A percentile compares a stretch with the other conserved stretches of the same genome.
Conservation (phyloP, 83 land plant species). For the Picea abies region DNA sequence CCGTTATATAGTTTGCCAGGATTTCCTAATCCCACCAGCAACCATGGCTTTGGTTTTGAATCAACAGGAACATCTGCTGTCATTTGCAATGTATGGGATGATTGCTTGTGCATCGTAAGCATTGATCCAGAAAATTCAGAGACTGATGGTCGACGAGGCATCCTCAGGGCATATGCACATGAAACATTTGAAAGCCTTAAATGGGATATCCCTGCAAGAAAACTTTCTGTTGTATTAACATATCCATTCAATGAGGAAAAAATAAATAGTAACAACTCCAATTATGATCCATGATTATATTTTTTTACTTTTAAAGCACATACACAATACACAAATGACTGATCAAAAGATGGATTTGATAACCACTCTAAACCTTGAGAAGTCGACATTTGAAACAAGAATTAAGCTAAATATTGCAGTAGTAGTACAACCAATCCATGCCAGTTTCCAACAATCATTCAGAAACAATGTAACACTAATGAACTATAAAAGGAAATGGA, state of each 20-base stretch:
- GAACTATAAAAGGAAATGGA: not conserved
- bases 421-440: too few relatives aligned
- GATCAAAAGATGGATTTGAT: not conserved
- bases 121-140: slow-evolving; percentile 3
- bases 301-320: not conserved
- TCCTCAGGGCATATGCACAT: not conserved
- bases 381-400: not conserved
- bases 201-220: not conserved
- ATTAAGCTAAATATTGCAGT: not conserved
- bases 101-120: not conserved
- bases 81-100: slow-evolving; percentile 1
- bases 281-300: not conserved
- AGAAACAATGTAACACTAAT: not conserved
- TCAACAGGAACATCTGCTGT: not conserved
- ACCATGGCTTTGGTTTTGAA: slow-evolving; percentile 19
- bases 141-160: not conserved
- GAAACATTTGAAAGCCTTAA: not conserved
- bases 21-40: slow-evolving; percentile 16
- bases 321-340: not conserved
- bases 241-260: not conserved
- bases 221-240: not conserved
- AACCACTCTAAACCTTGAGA: not conserved
- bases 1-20: slow-evolving; percentile 5
- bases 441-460: not conserved
- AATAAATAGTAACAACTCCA: not conserved